Evolutionary conservation across 2,329 filamentous ascomycete genomes (phyloP).

Genomic region (Calcarisporium arbuscula): DNA sequence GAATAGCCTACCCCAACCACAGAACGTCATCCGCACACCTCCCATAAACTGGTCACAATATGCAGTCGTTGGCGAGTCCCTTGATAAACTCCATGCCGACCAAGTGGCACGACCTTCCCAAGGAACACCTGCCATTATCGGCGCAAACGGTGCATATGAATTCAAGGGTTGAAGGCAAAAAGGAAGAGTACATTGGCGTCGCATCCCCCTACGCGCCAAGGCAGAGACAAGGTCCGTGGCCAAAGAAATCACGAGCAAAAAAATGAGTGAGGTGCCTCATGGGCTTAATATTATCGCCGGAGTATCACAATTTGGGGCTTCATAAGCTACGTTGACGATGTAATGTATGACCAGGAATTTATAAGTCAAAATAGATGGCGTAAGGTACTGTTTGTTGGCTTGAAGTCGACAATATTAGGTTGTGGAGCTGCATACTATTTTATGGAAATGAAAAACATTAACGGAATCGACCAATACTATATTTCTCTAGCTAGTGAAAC

Average conservation of each 20-base stretch:
- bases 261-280: too few species aligned
- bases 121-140: constrained; percentile 42
- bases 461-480: too few species aligned
- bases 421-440: too few species aligned
- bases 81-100: constrained; percentile 80
- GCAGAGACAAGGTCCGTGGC: constrained; percentile 44
- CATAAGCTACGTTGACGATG: too few species aligned
- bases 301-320: too few species aligned
- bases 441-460: too few species aligned
- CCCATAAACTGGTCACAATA: constrained; percentile 95
- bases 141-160: constrained; percentile 41
- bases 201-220: constrained; percentile 50
- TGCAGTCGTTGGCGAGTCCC: constrained; percentile 69
- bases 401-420: too few species aligned
- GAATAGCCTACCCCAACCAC: constrained; percentile 64
- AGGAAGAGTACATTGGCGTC: constrained; percentile 43
- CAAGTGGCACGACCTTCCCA: constrained; percentile 61
- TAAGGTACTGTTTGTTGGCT: too few species aligned
- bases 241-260: constrained; percentile 18
- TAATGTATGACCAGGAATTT: too few species aligned
- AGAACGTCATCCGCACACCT: constrained; percentile 78
- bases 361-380: too few species aligned
- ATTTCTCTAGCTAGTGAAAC: too few species aligned
- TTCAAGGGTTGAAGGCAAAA: constrained; percentile 39
- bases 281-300: too few species aligned